Conservation (phyloP, 2,329 filamentous ascomycete species). For the Aotearoamyces nothofagi region DNA sequence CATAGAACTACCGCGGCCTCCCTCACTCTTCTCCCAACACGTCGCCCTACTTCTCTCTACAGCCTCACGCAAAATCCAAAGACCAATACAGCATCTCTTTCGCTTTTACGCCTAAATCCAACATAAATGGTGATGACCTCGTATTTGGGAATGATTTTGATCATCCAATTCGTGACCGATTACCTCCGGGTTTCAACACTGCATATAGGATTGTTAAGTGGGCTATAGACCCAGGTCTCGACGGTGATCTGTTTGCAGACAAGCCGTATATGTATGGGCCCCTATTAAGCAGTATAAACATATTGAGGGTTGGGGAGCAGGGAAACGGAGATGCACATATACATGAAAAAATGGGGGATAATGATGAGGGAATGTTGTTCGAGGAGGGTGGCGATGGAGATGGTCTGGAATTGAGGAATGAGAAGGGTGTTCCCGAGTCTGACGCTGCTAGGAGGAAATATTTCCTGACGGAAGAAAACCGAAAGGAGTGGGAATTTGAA, state of each 20-base stretch:
- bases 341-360: constrained; percentile 19
- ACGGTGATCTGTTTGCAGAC: constrained; percentile 82
- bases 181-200: constrained; percentile 76
- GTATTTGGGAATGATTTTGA: constrained; percentile 96
- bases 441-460: constrained; percentile 37
- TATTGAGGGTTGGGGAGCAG: constrained; percentile 46
- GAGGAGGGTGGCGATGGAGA: constrained; percentile 25
- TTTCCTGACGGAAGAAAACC: constrained; percentile 39
- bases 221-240: constrained; percentile 81
- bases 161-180: constrained; percentile 67
- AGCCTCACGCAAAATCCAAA: constrained; percentile 45
- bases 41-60: constrained; percentile 62
- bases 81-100: constrained; percentile 83
- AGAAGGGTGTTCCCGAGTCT: constrained; percentile 21
- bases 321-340: constrained; percentile 6
- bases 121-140: constrained; percentile 34
- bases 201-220: constrained; percentile 77
- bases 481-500: constrained; percentile 45
- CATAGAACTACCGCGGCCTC: constrained; percentile 49
- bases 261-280: constrained; percentile 76
- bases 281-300: constrained; percentile 66
- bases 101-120: constrained; percentile 53
- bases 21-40: constrained; percentile 52
- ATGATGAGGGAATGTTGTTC: constrained; percentile 11
- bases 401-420: constrained; percentile 23